Conservation (phyloP, 192 early-diverging fungal species). For the Entomortierella lignicola region DNA sequence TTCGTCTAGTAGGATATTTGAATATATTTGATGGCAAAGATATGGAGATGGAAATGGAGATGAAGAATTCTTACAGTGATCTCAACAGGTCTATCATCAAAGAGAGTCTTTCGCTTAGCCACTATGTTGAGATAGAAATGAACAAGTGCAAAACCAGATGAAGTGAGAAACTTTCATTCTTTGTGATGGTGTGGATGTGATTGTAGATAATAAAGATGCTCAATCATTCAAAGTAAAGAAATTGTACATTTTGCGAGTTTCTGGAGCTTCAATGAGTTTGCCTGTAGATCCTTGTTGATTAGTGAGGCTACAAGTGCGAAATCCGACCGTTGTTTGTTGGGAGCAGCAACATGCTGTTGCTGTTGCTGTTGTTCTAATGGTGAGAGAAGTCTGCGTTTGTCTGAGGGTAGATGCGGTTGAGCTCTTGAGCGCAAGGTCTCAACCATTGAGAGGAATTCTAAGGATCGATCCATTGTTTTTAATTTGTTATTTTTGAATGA, state of each 20-base stretch:
- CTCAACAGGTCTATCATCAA: slow-evolving; percentile 97
- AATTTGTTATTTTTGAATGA: no score
- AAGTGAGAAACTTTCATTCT: neutral
- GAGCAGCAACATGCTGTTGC: slow-evolving; percentile 6
- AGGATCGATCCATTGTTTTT: slow-evolving; percentile 72
- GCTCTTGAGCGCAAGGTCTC: slow-evolving; percentile 75
- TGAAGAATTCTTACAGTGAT: slow-evolving; percentile 73
- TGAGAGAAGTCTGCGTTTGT: slow-evolving; percentile 52
- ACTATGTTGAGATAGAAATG: slow-evolving; percentile 59
- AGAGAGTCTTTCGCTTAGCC: slow-evolving; percentile 93
- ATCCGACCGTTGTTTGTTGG: slow-evolving; percentile 69
- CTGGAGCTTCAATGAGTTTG: slow-evolving; percentile 84
- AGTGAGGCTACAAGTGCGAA: slow-evolving; percentile 85
- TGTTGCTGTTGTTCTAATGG: slow-evolving; percentile 44
- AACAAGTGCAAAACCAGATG: slow-evolving; percentile 7
- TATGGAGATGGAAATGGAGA: neutral
- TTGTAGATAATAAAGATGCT: neutral
- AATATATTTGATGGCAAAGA: no score
- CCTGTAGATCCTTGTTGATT: slow-evolving; percentile 91
- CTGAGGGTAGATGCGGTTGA: slow-evolving; percentile 36
- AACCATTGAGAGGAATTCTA: slow-evolving; percentile 88
- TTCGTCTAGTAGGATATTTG: neutral
- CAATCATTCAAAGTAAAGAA: neutral
- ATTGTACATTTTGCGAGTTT: slow-evolving; percentile 81
- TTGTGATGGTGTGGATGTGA: no score